Evolutionary conservation across 306 rosid species (phyloP).

Genomic region (Fagus crenata): DNA sequence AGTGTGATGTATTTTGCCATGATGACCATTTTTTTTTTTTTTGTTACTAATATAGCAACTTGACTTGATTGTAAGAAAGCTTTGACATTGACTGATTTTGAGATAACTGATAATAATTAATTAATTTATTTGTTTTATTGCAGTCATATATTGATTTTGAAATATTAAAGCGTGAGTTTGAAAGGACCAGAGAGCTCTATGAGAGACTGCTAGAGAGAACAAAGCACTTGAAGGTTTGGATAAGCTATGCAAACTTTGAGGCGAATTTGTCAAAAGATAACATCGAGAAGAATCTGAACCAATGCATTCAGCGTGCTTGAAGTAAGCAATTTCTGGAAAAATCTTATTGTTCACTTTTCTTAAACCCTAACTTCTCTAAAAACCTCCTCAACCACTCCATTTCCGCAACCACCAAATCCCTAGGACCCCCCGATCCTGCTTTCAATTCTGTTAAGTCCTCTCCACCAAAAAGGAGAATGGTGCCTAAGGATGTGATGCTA

Average conservation of each 20-base stretch:
- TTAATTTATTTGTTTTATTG: conserved; percentile 18
- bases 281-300: conserved; percentile 29
- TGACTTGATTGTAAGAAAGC: no score
- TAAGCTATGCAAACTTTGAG: conserved; percentile 81
- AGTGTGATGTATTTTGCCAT: background rate
- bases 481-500: no score
- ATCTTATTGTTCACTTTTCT: conserved; percentile 11
- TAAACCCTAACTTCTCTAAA: no score
- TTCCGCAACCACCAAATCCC: no score
- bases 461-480: no score
- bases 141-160: conserved; percentile 90
- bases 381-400: no score
- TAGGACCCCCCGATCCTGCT: no score
- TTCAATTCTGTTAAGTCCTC: no score
- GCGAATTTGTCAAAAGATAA: conserved; percentile 44
- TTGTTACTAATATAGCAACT: background rate
- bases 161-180: conserved; percentile 76
- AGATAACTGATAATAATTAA: background rate
- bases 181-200: conserved; percentile 76
- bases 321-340: conserved; percentile 47
- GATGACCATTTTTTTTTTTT: background rate
- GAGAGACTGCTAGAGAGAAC: conserved; percentile 87
- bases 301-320: conserved; percentile 66
- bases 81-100: background rate
- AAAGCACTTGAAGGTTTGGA: conserved; percentile 91